Evolutionary conservation across 1,139 yeast species (phyloP).

Genomic region (Candida sp.): DNA sequence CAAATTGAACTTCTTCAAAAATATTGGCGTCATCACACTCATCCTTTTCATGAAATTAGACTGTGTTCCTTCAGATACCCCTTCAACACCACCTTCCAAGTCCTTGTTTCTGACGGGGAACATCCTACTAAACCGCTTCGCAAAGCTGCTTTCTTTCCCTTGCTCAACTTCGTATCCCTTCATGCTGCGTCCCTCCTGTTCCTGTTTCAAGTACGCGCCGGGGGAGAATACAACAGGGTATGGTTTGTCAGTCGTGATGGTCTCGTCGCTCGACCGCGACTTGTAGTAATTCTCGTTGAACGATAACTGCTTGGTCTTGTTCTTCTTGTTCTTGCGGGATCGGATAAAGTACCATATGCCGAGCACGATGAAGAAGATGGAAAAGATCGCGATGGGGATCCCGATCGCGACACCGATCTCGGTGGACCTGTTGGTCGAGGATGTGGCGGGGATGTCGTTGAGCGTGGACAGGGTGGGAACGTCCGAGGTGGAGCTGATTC

Average conservation of each 20-base stretch:
- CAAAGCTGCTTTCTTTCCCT: neutral
- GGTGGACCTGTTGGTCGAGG: conserved; percentile 14
- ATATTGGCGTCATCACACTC: conserved; percentile 32
- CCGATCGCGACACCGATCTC: conserved; percentile 47
- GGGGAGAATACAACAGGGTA: conserved; percentile 15
- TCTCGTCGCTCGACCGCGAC: conserved; percentile 7
- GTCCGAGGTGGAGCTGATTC: conserved; percentile 5
- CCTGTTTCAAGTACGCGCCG: conserved; percentile 8
- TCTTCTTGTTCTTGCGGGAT: conserved; percentile 20
- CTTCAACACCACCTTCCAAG: neutral
- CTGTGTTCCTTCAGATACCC: neutral
- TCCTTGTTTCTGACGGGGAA: conserved; percentile 4
- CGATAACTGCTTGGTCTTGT: conserved; percentile 10
- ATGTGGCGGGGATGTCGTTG: conserved; percentile 5
- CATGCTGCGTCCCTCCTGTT: neutral
- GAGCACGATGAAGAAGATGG: conserved; percentile 26
- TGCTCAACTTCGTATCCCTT: neutral
- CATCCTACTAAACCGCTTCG: conserved; percentile 2
- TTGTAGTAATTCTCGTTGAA: conserved; percentile 10
- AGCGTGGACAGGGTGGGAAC: conserved; percentile 5
- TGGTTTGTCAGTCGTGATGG: conserved; percentile 11
- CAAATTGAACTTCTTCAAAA: conserved; percentile 38
- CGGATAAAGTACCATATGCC: conserved; percentile 25
- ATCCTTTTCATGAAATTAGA: conserved; percentile 10
- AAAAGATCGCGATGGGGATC: conserved; percentile 42